Evolutionary conservation across 2,329 filamentous ascomycete genomes (phyloP), one percentile per base, ranked within the genome.

Genomic region (Chaetomium strumarium): DNA sequence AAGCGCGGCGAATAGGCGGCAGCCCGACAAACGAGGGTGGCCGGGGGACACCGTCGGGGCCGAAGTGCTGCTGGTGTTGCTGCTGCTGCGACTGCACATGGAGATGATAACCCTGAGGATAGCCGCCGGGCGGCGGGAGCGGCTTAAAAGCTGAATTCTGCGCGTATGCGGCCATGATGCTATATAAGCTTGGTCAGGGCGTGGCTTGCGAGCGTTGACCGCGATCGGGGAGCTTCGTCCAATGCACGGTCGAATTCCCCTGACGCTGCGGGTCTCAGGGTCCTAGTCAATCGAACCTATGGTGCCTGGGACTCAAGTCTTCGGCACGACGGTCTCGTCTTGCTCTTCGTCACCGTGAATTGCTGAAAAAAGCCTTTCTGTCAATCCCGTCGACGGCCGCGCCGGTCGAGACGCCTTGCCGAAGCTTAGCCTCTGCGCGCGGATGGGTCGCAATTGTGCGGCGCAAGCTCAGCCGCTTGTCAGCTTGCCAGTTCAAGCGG

Each of bases 1-100:
- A 83, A 13, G 73, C 75, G 31, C 79, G 73, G 42, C 79, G 74
- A 53, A 84, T 81, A 1, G 78, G 79, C 3, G 81, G 81, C 36
- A 85, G 65, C 1, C 78, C 78, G 19, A 76, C 68, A 56, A 84
- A 84, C 1, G 78, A 80, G 1, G 75, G 70, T 11, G 72, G 67
- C 31, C 75, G 70, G 37, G 71, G 66, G 34, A 72, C 68, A n/a
- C 59, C 59, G 43, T 63, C 62, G 14, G 62, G 30, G 48, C 54
- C 40, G 43, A 59, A 42, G 16, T 58, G 54, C 13, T 58, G 51
- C 30, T 62, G 60, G 17, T 60, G 59, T 13, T 52, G 53, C 2
- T 56, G 59, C 13, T 53, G 55, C 9, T 55, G 55, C 10, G 49
- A 44, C 5, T 53, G 48, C 19, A 19, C 42, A 16, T 59, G 56